phyloP scores from a whole-genome alignment of 495 filamentous ascomycete species.

The Aspergillus wentii region DNA sequence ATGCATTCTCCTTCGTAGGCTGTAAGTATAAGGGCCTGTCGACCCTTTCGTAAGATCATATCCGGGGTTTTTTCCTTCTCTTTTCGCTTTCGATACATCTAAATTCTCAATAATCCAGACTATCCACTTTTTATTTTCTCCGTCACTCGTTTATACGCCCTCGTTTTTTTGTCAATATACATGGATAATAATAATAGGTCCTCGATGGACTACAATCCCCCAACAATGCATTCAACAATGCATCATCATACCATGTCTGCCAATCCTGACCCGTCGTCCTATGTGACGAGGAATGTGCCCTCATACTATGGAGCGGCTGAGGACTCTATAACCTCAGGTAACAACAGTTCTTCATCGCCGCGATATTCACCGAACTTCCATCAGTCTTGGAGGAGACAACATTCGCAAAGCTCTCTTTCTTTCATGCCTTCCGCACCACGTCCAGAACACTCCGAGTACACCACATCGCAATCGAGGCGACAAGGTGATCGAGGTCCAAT shows the following conservation, averaged over 20 bases:
- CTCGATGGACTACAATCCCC: slow-evolving; percentile 9
- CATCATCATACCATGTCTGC: slow-evolving; percentile 15
- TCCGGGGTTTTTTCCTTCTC: neutral
- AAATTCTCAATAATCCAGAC: too few species aligned
- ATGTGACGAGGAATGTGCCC: slow-evolving; percentile 11
- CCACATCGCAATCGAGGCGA: slow-evolving; percentile 21
- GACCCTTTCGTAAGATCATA: slow-evolving; percentile 2
- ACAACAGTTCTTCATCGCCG: slow-evolving; percentile 8
- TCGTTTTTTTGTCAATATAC: too few species aligned
- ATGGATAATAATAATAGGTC: too few species aligned
- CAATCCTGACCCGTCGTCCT: slow-evolving; percentile 11
- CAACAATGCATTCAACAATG: slow-evolving; percentile 5
- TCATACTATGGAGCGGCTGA: slow-evolving; percentile 11
- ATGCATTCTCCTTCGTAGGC: neutral
- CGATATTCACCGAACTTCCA: slow-evolving; percentile 20
- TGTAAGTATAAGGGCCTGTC: slow-evolving; percentile 20
- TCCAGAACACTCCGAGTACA: slow-evolving; percentile 23
- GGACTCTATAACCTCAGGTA: slow-evolving; percentile 4
- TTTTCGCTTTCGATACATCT: neutral
- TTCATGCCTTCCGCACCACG: slow-evolving; percentile 20
- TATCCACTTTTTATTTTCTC: neutral
- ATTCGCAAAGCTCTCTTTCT: slow-evolving; percentile 21
- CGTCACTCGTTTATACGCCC: neutral
- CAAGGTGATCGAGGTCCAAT: slow-evolving; percentile 20
- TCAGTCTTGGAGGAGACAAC: slow-evolving; percentile 18